Conservation (phyloP, 441 rosid species). For the Adansonia gregorii region DNA sequence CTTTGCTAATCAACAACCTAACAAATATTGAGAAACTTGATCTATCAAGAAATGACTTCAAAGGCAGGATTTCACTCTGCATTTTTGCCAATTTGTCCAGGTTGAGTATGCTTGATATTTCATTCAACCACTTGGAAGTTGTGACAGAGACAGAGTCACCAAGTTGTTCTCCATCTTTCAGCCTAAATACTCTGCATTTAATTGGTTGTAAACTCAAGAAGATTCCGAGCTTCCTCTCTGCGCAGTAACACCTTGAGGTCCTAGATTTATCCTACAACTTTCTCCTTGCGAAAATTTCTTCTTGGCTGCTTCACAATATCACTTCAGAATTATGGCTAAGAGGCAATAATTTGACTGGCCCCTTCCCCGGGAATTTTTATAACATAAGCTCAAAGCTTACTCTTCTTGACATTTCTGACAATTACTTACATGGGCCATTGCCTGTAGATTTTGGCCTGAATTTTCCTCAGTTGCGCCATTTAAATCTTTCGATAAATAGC, state of each 20-base stretch:
- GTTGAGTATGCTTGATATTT: not conserved
- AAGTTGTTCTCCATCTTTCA: not conserved
- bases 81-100: constrained; percentile 17
- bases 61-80: not conserved
- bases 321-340: not conserved
- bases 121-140: not conserved
- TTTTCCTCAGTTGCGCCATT: not conserved
- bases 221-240: not conserved
- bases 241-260: not conserved
- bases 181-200: not conserved
- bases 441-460: not conserved
- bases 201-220: not conserved
- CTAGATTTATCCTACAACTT: constrained; percentile 2
- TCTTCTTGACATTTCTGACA: constrained; percentile 3
- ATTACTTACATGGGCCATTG: not conserved
- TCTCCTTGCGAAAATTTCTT: not conserved
- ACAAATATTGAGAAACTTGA: not conserved
- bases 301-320: constrained; percentile 14
- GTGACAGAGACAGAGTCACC: not conserved
- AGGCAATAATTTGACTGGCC: constrained; percentile 9
- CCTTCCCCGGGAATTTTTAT: not conserved
- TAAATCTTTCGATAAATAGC: constrained; percentile 1
- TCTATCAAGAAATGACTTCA: not conserved
- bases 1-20: not conserved
- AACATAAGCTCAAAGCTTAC: constrained; percentile 6